Conservation (phyloP, 805 yeast species). For the Torulaspora maleeae region DNA sequence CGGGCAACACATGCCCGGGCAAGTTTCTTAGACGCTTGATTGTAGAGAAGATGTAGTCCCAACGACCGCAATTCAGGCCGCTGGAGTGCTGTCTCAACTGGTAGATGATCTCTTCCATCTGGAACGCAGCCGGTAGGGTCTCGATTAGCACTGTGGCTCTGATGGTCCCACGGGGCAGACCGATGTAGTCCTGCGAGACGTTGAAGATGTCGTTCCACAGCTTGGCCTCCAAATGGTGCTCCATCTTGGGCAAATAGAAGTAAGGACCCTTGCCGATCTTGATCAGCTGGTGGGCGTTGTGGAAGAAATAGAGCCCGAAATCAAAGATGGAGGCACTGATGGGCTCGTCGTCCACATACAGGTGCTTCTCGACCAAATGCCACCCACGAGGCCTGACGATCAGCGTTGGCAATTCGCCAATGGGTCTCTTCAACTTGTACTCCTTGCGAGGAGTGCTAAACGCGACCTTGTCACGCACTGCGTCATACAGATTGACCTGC, state of each 20-base stretch:
- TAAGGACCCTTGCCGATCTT: constrained; percentile 72
- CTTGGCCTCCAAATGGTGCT: constrained; percentile 76
- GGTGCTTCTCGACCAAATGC: constrained; percentile 75
- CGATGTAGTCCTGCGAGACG: constrained; percentile 67
- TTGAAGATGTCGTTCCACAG: constrained; percentile 79
- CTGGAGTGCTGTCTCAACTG: constrained; percentile 72
- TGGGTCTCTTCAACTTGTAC: constrained; percentile 48
- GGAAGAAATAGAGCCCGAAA: constrained; percentile 72
- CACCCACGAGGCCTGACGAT: constrained; percentile 87
- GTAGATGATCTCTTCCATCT: constrained; percentile 78
- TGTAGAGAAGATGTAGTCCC: constrained; percentile 83
- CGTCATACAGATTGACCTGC: constrained; percentile 74
- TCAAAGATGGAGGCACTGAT: constrained; percentile 74
- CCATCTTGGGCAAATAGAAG: constrained; percentile 82
- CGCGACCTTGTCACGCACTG: constrained; percentile 62
- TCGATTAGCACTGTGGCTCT: constrained; percentile 79
- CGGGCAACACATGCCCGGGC: constrained; percentile 65
- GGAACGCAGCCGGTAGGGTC: constrained; percentile 81
- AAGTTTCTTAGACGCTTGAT: constrained; percentile 71
- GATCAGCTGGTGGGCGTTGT: constrained; percentile 61
- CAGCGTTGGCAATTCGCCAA: constrained; percentile 53
- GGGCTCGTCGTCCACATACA: constrained; percentile 68
- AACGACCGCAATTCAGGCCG: constrained; percentile 83
- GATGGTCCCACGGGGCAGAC: constrained; percentile 68
- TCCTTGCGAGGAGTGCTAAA: constrained; percentile 42